phyloP scores from a whole-genome alignment of 108 stramenopile genomes.

The Pseudonitzschia pungens region DNA sequence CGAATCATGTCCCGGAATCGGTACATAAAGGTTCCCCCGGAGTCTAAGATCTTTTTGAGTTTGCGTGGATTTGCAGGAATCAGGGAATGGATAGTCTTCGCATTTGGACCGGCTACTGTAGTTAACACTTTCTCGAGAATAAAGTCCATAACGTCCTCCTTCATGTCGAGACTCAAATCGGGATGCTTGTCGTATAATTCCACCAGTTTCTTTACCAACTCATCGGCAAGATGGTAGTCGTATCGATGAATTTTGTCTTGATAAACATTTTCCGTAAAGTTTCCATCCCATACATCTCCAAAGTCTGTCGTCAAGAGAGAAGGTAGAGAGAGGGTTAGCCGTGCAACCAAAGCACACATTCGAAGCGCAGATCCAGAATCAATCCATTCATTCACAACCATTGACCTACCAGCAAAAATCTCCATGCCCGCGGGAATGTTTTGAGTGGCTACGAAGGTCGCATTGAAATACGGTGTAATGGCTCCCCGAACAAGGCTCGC shows the following conservation, averaged over 20 bases:
- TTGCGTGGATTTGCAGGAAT: conserved; percentile 63
- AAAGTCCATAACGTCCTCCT: conserved; percentile 71
- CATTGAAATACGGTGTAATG: conserved; percentile 58
- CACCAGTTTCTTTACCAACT: conserved; percentile 48
- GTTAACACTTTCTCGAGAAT: conserved; percentile 62
- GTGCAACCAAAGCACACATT: not conserved
- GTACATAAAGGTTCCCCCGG: conserved; percentile 71
- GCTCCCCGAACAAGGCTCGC: conserved; percentile 59
- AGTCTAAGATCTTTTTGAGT: conserved; percentile 50
- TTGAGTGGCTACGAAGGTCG: conserved; percentile 56
- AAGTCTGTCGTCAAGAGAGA: conserved; percentile 36
- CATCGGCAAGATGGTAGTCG: conserved; percentile 60
- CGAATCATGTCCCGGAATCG: conserved; percentile 71
- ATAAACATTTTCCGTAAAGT: conserved; percentile 31
- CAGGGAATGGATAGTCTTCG: conserved; percentile 57
- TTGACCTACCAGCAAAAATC: conserved; percentile 32
- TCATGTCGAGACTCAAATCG: conserved; percentile 29
- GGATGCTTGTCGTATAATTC: conserved; percentile 51
- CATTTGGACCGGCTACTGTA: conserved; percentile 56
- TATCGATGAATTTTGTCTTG: conserved; percentile 48
- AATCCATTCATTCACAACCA: not conserved
- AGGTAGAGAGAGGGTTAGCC: not conserved
- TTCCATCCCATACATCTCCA: conserved; percentile 44
- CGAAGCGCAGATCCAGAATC: not conserved
- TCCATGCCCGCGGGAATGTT: conserved; percentile 72